These are phyloP conservation scores for Geopyxis carbonaria DNA, from an alignment of 495 filamentous ascomycete genomes.

Conservation along the genomic window DNA sequence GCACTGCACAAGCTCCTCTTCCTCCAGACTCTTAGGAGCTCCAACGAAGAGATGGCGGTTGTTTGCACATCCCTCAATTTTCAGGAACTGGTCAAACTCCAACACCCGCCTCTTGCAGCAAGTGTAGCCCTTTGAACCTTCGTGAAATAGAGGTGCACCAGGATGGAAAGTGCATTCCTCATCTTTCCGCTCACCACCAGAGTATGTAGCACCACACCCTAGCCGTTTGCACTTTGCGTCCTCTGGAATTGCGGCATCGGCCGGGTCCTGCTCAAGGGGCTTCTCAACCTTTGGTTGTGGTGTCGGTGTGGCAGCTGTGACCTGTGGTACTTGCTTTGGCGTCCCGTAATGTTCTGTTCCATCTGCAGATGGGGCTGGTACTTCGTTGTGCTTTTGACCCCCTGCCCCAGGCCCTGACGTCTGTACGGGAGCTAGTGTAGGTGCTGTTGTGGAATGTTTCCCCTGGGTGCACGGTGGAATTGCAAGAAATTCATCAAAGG, in stretches of 20 bases:
- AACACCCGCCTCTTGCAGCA: constrained; percentile 92
- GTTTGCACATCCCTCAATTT: constrained; percentile 79
- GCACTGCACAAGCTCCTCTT: constrained; percentile 35
- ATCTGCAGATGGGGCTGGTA: constrained; percentile 25
- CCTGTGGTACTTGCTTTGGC: constrained; percentile 30
- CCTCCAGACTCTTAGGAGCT: constrained; percentile 45
- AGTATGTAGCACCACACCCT: constrained; percentile 51
- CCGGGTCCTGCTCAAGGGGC: constrained; percentile 68
- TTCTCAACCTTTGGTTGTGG: constrained; percentile 42
- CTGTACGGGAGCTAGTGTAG: constrained; percentile 36
- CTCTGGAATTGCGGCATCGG: constrained; percentile 46
- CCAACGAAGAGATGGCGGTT: constrained; percentile 73
- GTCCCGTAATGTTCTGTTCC: constrained; percentile 33
- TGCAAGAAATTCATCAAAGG: constrained; percentile 93
- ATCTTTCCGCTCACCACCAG: constrained; percentile 42
- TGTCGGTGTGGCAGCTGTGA: constrained; percentile 42
- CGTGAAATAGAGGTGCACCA: constrained; percentile 79
- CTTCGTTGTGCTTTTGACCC: constrained; percentile 15
- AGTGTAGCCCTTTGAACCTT: constrained; percentile 77
- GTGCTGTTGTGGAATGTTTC: constrained; percentile 76
- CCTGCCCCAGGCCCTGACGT: constrained; percentile 16
- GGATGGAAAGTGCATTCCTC: constrained; percentile 60
- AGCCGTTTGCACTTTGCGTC: constrained; percentile 61
- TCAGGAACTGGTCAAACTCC: constrained; percentile 96
- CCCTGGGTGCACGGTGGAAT: constrained; percentile 91